Evolutionary conservation across 2,329 filamentous ascomycete genomes (phyloP).

Genomic region (Trichoderma atroviride): DNA sequence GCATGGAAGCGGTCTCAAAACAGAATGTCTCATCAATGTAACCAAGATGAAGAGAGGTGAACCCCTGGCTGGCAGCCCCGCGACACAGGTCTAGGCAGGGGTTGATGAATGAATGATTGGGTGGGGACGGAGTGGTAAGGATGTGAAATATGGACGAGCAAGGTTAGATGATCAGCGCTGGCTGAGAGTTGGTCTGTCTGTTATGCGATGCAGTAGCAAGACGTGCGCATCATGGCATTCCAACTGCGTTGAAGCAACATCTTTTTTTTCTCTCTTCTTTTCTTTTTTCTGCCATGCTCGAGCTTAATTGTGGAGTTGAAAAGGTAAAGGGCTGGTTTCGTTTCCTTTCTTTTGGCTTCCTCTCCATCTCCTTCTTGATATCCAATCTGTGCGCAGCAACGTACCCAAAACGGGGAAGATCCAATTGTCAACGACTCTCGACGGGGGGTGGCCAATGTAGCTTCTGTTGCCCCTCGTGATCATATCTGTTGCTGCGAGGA

Average conservation of each 20-base stretch:
- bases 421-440: slow-evolving; percentile 53
- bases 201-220: slow-evolving; percentile 7
- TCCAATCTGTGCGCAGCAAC: slow-evolving; percentile 26
- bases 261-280: not conserved
- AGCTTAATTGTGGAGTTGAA: not conserved
- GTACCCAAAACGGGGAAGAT: slow-evolving; percentile 43
- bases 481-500: slow-evolving; percentile 43
- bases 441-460: slow-evolving; percentile 49
- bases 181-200: slow-evolving; percentile 8
- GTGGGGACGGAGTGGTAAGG: slow-evolving; percentile 30
- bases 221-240: slow-evolving; percentile 3
- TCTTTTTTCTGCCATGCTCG: not conserved
- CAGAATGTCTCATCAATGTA: slow-evolving; percentile 27
- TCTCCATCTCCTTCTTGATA: not conserved
- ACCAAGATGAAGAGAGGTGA: slow-evolving; percentile 26
- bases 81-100: slow-evolving; percentile 25
- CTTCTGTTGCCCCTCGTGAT: slow-evolving; percentile 37
- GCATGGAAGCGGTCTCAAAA: slow-evolving; percentile 28
- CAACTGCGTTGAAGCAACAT: not conserved
- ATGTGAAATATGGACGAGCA: not conserved
- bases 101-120: slow-evolving; percentile 25
- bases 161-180: slow-evolving; percentile 19
- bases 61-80: slow-evolving; percentile 33
- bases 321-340: not conserved
- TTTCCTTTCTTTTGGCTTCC: not conserved